Evolutionary conservation across 371 early-diverging fungal species (phyloP).

Genomic region (Mucor saturninus): DNA sequence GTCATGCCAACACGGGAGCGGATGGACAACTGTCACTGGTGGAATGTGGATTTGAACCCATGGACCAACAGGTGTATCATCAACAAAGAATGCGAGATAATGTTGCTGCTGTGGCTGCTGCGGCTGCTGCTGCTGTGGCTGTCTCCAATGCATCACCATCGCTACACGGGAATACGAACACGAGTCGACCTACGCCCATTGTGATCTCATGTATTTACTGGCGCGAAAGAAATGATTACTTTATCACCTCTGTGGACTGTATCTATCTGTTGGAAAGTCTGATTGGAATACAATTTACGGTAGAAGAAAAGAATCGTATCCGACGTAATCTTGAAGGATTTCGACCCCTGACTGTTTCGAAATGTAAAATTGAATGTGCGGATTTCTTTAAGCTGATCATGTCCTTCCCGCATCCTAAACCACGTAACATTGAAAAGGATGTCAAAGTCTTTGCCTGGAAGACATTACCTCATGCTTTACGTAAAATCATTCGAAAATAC

Average conservation of each 20-base stretch:
- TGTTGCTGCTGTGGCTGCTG: conserved; percentile 11
- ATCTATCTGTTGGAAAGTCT: conserved; percentile 74
- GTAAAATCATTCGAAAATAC: conserved; percentile 73
- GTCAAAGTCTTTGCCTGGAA: conserved; percentile 84
- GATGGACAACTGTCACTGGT: conserved; percentile 8
- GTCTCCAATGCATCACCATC: not conserved
- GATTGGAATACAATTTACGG: conserved; percentile 72
- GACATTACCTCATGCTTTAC: conserved; percentile 61
- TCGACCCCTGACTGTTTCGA: conserved; percentile 77
- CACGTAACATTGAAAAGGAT: conserved; percentile 87
- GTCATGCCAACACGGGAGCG: conserved; percentile 12
- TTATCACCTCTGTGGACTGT: conserved; percentile 82
- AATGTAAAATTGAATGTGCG: conserved; percentile 68
- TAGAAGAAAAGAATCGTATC: conserved; percentile 85
- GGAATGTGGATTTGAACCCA: conserved; percentile 22
- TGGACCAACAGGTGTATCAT: conserved; percentile 23
- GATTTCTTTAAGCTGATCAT: conserved; percentile 82
- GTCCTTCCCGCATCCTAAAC: conserved; percentile 82
- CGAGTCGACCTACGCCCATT: conserved; percentile 1
- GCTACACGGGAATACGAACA: not conserved
- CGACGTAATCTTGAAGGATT: conserved; percentile 84
- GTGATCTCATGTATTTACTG: conserved; percentile 65
- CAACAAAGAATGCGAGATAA: conserved; percentile 24
- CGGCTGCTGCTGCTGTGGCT: conserved; percentile 14
- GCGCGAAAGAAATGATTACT: conserved; percentile 72